Evolutionary conservation across 2,329 filamentous ascomycete genomes (phyloP).

Genomic region (Aspergillus sp.): DNA sequence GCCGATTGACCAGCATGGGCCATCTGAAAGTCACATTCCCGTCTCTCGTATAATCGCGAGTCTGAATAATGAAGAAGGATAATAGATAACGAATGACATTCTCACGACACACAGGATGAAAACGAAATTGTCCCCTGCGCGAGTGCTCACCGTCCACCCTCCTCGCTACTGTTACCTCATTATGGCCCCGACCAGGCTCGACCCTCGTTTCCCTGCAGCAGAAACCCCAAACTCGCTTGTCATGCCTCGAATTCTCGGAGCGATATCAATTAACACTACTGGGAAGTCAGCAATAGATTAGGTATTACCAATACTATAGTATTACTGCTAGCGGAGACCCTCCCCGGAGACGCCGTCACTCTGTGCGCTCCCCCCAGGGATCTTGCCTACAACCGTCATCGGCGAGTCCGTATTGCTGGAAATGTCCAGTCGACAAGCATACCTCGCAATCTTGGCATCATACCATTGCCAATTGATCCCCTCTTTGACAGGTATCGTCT

Average conservation of each 20-base stretch:
- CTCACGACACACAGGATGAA: not conserved
- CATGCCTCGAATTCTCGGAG: constrained; percentile 1
- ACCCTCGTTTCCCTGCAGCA: not conserved
- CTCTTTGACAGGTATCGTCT: constrained; percentile 6
- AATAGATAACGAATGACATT: not conserved
- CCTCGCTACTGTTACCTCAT: constrained; percentile 13
- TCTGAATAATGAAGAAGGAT: not conserved
- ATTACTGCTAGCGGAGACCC: not conserved
- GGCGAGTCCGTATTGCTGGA: constrained; percentile 23
- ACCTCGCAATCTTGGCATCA: constrained; percentile 17
- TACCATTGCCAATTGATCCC: constrained; percentile 13
- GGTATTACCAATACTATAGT: not conserved
- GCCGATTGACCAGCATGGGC: not conserved
- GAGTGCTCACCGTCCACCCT: not conserved
- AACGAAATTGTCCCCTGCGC: not conserved
- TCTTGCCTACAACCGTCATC: constrained; percentile 24
- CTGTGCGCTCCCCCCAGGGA: constrained; percentile 1
- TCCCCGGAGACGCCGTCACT: constrained; percentile 20
- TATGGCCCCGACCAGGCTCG: not conserved
- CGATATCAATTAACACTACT: not conserved
- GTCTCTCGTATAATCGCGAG: too few species aligned
- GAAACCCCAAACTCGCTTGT: constrained; percentile 5
- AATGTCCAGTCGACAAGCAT: constrained; percentile 11
- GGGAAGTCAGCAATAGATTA: not conserved
- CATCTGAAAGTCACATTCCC: not conserved